Percentiles rank a stretch among this genome's conserved stretches.
Evolutionary conservation across 371 early-diverging fungal species (phyloP).

Genomic region (Amoeboaphelidium occidentale): DNA sequence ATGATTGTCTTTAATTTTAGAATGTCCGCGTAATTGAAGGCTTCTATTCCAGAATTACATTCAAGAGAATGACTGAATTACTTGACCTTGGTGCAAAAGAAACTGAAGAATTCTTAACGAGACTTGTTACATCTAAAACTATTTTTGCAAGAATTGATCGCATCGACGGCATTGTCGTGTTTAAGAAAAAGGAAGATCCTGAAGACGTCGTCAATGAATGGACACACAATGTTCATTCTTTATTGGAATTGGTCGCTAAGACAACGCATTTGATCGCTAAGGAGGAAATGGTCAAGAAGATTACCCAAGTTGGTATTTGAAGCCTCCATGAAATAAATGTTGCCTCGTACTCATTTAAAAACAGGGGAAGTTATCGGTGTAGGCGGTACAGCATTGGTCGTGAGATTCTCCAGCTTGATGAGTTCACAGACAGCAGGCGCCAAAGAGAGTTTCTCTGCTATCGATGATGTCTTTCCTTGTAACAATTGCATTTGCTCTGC

Average conservation of each 20-base stretch:
- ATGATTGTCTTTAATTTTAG: slow-evolving; percentile 6
- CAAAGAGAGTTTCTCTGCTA: too few relatives aligned
- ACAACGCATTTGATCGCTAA: slow-evolving; percentile 88
- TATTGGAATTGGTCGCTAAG: slow-evolving; percentile 74
- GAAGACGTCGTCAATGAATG: slow-evolving; percentile 72
- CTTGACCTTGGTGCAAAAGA: slow-evolving; percentile 45
- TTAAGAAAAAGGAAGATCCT: slow-evolving; percentile 48
- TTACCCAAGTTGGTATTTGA: not conserved
- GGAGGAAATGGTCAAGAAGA: slow-evolving; percentile 35
- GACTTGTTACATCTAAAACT: slow-evolving; percentile 72
- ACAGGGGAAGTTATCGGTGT: too few relatives aligned
- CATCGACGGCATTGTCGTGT: slow-evolving; percentile 63
- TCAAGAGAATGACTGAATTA: slow-evolving; percentile 44
- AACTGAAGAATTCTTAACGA: slow-evolving; percentile 67
- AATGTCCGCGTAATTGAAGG: slow-evolving; percentile 86
- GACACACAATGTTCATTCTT: slow-evolving; percentile 59
- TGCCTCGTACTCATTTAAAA: too few relatives aligned
- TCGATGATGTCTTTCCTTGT: too few relatives aligned
- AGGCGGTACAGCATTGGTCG: too few relatives aligned
- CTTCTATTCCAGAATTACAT: slow-evolving; percentile 72
- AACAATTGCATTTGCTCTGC: too few relatives aligned
- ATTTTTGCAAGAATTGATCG: slow-evolving; percentile 87
- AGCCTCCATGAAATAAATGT: too few relatives aligned
- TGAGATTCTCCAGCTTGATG: too few relatives aligned
- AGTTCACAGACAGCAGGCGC: too few relatives aligned